Evolutionary conservation across 768 basidiomycete genomes (phyloP).

Genomic region (Lactarius evosmus): DNA sequence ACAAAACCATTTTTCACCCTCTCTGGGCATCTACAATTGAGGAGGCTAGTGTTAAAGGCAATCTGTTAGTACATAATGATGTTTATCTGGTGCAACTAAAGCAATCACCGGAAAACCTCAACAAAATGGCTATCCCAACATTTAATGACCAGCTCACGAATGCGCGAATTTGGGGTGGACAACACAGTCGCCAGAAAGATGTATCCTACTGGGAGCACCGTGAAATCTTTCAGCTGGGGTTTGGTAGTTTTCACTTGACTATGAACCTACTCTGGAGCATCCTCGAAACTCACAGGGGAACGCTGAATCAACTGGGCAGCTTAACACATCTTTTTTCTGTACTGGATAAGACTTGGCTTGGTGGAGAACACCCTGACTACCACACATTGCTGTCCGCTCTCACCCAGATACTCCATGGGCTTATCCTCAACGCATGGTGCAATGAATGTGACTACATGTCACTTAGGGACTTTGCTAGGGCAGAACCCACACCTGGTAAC

Average conservation of each 20-base stretch:
- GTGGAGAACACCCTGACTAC: slow-evolving; percentile 1
- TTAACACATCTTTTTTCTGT: neutral
- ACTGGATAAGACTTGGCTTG: slow-evolving; percentile 2
- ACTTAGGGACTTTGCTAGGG: neutral
- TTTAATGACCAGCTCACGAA: slow-evolving; percentile 2
- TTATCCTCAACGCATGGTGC: neutral
- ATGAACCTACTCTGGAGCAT: neutral
- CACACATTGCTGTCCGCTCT: neutral
- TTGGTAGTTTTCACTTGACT: neutral
- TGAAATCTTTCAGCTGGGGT: neutral
- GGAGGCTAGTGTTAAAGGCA: neutral
- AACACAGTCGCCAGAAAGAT: neutral
- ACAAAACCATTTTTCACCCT: neutral
- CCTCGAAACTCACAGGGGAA: neutral
- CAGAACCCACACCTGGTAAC: neutral
- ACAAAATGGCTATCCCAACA: neutral
- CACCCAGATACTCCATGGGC: neutral
- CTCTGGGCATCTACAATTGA: neutral
- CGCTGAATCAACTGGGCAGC: neutral
- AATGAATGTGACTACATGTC: neutral
- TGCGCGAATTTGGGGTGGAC: neutral
- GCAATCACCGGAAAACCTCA: neutral
- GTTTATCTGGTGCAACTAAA: neutral
- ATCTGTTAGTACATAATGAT: neutral
- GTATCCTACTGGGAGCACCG: neutral